Base-by-base conservation (phyloP, 2,329 filamentous ascomycete species). In the Parastagonospora avenae region DNA sequence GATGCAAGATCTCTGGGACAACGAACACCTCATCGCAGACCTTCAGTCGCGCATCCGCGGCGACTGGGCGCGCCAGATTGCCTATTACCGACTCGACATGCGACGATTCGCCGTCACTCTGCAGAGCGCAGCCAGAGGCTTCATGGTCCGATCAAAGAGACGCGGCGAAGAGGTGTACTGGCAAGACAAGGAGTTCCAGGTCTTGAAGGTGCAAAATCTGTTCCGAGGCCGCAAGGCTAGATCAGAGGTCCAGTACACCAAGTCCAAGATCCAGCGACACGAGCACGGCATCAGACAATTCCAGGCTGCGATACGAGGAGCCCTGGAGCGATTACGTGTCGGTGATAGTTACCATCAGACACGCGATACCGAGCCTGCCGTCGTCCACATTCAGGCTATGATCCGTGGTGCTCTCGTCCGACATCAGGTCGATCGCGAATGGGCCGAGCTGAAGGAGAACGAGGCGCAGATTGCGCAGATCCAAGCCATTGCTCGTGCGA, bases 1-100 rank as follows among this genome's bases (percentile, higher is more conserved):
- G 47, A 97, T 99, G 94, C 89, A 96, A 65, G 77, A 84, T 37
- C 82, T 99, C 3, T 99, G 94, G 94, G 89, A 94, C 55, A 82
- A 84, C 10, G 94, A 99, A 73, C 82, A 87, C 24, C 80, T 83
- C 72, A 75, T 99, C 27, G 77, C 93, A 37, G 88, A 96, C 45
- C 79, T 99, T 8, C 95, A 99, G 72, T 85, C 92, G 7, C 85
- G 88, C 33, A 89, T 97, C 48, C 86, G 94, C 52, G 95, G 92
- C 46, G 91, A 95, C 64, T 96, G 91, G 76, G 84, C 90, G 2
- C 82, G 93, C 39, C 91, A 97, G 71, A 84, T 97, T 50, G 84
- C 88, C 59, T 84, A 85, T 54, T 97, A 97, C 74, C 85, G 90
- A 41, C 78, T 94, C 50, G 85, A 87, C 59, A 97, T 96, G 92